These are phyloP conservation scores for Epithele typhae DNA, from an alignment of 768 basidiomycete species.

Conservation along the genomic window DNA sequence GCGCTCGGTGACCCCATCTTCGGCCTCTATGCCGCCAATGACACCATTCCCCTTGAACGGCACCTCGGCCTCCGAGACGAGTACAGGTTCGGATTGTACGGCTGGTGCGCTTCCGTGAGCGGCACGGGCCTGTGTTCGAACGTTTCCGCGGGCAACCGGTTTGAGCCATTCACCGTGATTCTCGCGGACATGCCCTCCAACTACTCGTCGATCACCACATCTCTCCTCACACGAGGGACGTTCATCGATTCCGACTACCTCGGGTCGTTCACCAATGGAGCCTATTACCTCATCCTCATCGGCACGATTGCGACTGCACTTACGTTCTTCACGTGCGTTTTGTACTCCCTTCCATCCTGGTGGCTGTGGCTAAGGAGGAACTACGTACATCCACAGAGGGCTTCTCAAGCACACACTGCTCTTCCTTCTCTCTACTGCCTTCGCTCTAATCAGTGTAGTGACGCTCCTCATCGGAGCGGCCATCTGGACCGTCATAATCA, in stretches of 20 bases:
- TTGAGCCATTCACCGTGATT: slow-evolving; percentile 61
- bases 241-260: slow-evolving; percentile 61
- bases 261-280: slow-evolving; percentile 58
- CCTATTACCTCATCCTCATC: slow-evolving; percentile 72
- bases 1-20: slow-evolving; percentile 54
- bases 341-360: slow-evolving; percentile 1
- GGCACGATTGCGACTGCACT: slow-evolving; percentile 65
- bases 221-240: slow-evolving; percentile 46
- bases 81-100: slow-evolving; percentile 81
- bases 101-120: slow-evolving; percentile 70
- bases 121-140: slow-evolving; percentile 61
- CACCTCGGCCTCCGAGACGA: slow-evolving; percentile 59
- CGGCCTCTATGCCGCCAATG: slow-evolving; percentile 64
- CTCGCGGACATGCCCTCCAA: slow-evolving; percentile 64
- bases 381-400: slow-evolving; percentile 44
- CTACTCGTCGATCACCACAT: slow-evolving; percentile 51
- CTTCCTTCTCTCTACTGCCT: slow-evolving; percentile 63
- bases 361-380: background rate
- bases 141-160: slow-evolving; percentile 51
- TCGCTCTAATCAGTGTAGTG: slow-evolving; percentile 55
- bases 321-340: slow-evolving; percentile 55
- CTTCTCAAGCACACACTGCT: slow-evolving; percentile 58
- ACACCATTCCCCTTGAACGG: slow-evolving; percentile 53
- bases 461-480: slow-evolving; percentile 65
- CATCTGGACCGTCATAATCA: slow-evolving; percentile 76